Base-by-base conservation (phyloP, 192 early-diverging fungal species). In the Coemansia sp. region DNA sequence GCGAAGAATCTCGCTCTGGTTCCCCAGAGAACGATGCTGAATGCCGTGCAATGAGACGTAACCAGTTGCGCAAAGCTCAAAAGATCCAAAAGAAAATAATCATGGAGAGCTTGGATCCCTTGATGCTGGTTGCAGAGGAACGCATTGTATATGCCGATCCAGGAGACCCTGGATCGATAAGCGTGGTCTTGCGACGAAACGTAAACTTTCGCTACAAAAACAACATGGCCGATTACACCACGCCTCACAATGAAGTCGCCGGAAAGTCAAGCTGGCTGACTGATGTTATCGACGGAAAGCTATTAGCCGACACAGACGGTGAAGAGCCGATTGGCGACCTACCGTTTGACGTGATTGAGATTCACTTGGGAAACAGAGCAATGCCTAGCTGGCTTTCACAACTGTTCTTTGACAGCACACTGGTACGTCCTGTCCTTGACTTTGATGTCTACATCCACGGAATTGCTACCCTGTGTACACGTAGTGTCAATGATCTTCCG, bases 371-470 rank as follows among this genome's bases (percentile, higher is more conserved):
- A 25, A 25, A 39, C 4, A n/a, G 35, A 4, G 18, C 58, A 7
- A 73, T 75, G 70, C 73, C 78, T 15, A 56, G 20, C 18, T 81
- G 73, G 72, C 69, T 81, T 10, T 67, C 70, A 2, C 63, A 72
- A 15, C 49, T 81, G 48, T 75, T 81, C 55, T 81, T 81, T 42
- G 78, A 75, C 6, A 67, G 66, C 57, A 21, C 42, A 7, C 58
- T 72, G 20, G 70, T 75, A 20, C 73, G 68, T 9, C 73, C 78
- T 3, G 74, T 81, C 8, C 66, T 81, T 8, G 78, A 81, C 42
- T 81, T 81, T 69, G 73, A 81, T 28, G n/a, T 72, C 34, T 81
- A 81, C 34, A 25, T 72, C 12, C 78, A 81, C 33, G 69, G 64
- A 6, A 68, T 75, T 9, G 72, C 78, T 20, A 52, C 62, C 2